Conservation (phyloP, 495 filamentous ascomycete genomes). For the Paragyromitra xinjiangensis region DNA sequence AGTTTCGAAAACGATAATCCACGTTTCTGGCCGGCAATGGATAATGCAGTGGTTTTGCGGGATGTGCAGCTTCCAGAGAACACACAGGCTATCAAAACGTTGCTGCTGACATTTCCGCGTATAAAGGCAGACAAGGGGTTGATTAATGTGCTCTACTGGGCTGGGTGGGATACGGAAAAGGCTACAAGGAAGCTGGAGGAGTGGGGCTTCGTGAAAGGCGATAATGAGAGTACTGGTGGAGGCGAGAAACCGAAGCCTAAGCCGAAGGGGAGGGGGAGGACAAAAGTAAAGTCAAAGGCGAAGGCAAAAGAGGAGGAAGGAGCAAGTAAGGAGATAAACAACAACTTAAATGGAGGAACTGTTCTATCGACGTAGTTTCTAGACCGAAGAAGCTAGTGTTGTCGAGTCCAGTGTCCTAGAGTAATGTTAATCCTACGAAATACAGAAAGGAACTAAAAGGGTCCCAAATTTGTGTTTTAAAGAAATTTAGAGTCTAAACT, state of each 20-base stretch:
- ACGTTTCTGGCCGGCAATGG: slow-evolving; percentile 28
- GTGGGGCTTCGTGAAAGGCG: slow-evolving; percentile 10
- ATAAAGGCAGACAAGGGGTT: slow-evolving; percentile 31
- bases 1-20: neutral
- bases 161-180: slow-evolving; percentile 38
- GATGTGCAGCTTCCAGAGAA: slow-evolving; percentile 22
- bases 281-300: neutral
- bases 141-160: slow-evolving; percentile 30
- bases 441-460: neutral
- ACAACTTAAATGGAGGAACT: too few species aligned
- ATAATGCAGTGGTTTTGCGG: slow-evolving; percentile 12
- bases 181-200: slow-evolving; percentile 25
- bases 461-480: neutral
- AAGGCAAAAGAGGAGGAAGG: neutral
- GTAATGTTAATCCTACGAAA: neutral
- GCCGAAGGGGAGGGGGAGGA: neutral
- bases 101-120: slow-evolving; percentile 30
- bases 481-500: neutral
- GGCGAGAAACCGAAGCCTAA: slow-evolving; percentile 4
- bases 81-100: slow-evolving; percentile 16
- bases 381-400: neutral
- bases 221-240: neutral
- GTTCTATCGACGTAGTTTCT: neutral
- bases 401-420: neutral
- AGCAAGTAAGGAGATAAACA: neutral